Conservation (phyloP, 2,329 filamentous ascomycete genomes). For the Talaromyces sp. region DNA sequence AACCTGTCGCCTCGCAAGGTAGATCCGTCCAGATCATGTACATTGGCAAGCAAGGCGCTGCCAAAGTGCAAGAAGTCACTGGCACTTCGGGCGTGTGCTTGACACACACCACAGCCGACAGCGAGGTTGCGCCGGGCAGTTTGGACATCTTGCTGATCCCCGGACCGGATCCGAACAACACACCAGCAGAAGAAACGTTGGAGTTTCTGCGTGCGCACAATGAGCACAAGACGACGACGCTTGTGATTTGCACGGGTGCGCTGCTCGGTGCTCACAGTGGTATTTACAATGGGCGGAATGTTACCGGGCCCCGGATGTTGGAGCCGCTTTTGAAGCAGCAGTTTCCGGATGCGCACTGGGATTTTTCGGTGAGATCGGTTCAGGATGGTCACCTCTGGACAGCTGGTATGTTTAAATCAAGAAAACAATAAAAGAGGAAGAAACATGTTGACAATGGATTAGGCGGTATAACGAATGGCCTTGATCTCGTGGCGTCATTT, state of each 20-base stretch:
- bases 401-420: constrained; percentile 13
- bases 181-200: constrained; percentile 21
- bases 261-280: constrained; percentile 19
- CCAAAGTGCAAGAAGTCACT: constrained; percentile 16
- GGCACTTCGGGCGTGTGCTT: constrained; percentile 22
- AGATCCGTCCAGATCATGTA: constrained; percentile 24
- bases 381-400: constrained; percentile 22
- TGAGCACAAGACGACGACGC: constrained; percentile 18
- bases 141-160: constrained; percentile 34
- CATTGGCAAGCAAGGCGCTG: constrained; percentile 19
- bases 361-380: constrained; percentile 14
- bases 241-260: constrained; percentile 22
- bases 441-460: neutral
- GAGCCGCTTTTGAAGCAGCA: constrained; percentile 16
- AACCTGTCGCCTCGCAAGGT: constrained; percentile 20
- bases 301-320: constrained; percentile 19
- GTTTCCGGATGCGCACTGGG: constrained; percentile 22
- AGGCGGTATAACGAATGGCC: constrained; percentile 23
- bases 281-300: constrained; percentile 14
- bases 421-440: neutral
- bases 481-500: constrained; percentile 20
- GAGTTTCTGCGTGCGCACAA: constrained; percentile 29
- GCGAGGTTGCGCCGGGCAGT: constrained; percentile 26
- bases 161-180: constrained; percentile 26
- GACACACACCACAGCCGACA: constrained; percentile 21